Evolutionary conservation across 208 protist species (phyloP).

Genomic region (Lotmaria passim): DNA sequence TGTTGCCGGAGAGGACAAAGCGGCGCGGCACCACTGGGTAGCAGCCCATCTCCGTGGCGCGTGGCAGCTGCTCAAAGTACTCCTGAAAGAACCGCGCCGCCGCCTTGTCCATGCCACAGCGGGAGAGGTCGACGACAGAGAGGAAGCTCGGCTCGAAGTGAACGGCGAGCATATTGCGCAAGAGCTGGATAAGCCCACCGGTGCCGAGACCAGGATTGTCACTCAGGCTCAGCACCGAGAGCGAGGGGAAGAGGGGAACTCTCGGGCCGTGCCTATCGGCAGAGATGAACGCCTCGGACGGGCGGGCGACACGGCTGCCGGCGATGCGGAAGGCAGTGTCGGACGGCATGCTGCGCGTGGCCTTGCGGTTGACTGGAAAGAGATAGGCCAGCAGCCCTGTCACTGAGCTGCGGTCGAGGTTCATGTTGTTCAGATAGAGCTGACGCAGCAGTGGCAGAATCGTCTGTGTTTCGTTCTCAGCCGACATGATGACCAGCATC

Average conservation of each 20-base stretch:
- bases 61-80: constrained; percentile 52
- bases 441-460: constrained; percentile 70
- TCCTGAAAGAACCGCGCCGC: constrained; percentile 43
- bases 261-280: constrained; percentile 32
- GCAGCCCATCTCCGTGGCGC: constrained; percentile 22
- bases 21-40: constrained; percentile 46
- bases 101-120: constrained; percentile 59
- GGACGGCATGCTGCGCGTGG: constrained; percentile 5
- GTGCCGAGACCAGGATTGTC: constrained; percentile 79
- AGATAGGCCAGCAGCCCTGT: constrained; percentile 69
- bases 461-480: constrained; percentile 48
- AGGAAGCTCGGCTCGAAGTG: constrained; percentile 59
- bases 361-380: constrained; percentile 64
- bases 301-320: constrained; percentile 23
- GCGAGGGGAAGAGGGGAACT: constrained; percentile 65
- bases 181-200: constrained; percentile 50
- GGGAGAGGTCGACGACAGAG: constrained; percentile 70
- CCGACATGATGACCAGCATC: constrained; percentile 70
- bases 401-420: constrained; percentile 61
- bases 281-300: constrained; percentile 43
- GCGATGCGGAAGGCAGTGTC: constrained; percentile 20
- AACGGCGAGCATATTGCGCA: constrained; percentile 62
- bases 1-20: constrained; percentile 76
- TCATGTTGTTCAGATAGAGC: constrained; percentile 88
- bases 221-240: constrained; percentile 73